Percentiles rank a stretch among this genome's conserved stretches.
These are phyloP conservation scores for Phaeophleospora eucalypticola DNA, from an alignment of 2,329 filamentous ascomycete genomes.

Conservation along the genomic window DNA sequence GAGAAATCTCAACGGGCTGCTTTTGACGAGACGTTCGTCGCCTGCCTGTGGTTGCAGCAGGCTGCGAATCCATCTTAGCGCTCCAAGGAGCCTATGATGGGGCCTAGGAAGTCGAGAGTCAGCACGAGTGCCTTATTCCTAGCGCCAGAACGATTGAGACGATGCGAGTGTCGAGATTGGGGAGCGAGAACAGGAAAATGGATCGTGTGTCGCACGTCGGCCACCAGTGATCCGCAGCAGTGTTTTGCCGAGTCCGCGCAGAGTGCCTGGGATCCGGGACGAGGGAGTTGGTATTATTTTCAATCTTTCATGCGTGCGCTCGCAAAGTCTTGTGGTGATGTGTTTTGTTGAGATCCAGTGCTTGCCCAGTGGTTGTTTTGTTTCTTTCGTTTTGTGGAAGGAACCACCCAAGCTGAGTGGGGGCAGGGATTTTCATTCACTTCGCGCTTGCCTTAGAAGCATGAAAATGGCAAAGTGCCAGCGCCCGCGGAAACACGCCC, in stretches of 20 bases:
- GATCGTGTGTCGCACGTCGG: too few species aligned
- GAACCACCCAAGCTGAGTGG: not conserved
- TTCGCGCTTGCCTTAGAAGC: not conserved
- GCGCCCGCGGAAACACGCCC: too few species aligned
- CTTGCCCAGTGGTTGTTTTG: not conserved
- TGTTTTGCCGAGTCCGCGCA: too few species aligned
- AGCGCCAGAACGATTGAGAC: too few species aligned
- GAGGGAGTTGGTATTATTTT: too few species aligned
- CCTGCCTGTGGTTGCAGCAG: slow-evolving; percentile 1
- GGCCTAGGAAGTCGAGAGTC: too few species aligned
- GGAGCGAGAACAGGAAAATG: too few species aligned
- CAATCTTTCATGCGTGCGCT: not conserved
- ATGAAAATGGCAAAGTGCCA: not conserved
- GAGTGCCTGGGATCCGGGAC: too few species aligned
- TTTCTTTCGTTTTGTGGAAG: not conserved
- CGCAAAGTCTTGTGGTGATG: not conserved
- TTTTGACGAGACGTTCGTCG: slow-evolving; percentile 7
- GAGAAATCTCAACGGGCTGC: slow-evolving; percentile 11
- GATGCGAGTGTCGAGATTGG: too few species aligned
- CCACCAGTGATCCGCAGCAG: too few species aligned
- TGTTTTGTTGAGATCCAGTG: not conserved
- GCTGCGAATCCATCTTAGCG: not conserved
- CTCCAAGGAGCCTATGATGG: too few species aligned
- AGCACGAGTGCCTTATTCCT: too few species aligned
- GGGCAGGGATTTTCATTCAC: not conserved